These are phyloP conservation scores for Ambrosiella cleistominuta DNA, from an alignment of 2,329 filamentous ascomycete genomes.

Conservation along the genomic window DNA sequence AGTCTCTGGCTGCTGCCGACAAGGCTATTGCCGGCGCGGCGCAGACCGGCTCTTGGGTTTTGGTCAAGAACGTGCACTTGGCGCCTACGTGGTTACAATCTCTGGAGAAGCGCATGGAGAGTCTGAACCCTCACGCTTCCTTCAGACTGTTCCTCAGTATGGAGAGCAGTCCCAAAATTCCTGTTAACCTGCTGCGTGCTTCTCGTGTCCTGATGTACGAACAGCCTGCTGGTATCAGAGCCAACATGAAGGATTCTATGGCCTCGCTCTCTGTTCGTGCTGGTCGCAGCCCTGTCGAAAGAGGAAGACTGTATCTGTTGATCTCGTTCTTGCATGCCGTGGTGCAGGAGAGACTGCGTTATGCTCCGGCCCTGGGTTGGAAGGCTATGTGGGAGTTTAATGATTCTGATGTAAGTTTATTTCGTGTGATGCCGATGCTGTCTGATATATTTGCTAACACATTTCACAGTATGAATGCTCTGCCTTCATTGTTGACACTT, in stretches of 20 bases:
- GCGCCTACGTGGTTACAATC: constrained; percentile 93
- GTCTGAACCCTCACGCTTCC: constrained; percentile 79
- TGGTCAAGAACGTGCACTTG: constrained; percentile 97
- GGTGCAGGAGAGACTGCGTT: constrained; percentile 82
- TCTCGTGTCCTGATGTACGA: constrained; percentile 95
- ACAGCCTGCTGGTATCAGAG: constrained; percentile 86
- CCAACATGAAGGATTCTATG: constrained; percentile 97
- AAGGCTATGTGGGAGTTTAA: constrained; percentile 99
- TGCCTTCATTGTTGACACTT: constrained; percentile 85
- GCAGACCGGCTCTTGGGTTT: constrained; percentile 82
- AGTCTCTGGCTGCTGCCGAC: constrained; percentile 80
- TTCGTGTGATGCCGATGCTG: constrained; percentile 5
- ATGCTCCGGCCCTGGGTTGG: constrained; percentile 88
- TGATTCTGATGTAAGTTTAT: constrained; percentile 75
- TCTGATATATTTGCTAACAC: constrained; percentile 21
- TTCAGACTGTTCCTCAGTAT: constrained; percentile 96
- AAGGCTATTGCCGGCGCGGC: constrained; percentile 89
- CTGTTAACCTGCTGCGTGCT: constrained; percentile 83
- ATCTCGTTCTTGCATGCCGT: constrained; percentile 92
- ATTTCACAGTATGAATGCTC: constrained; percentile 71
- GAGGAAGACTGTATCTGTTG: constrained; percentile 73
- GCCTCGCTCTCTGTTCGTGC: constrained; percentile 62
- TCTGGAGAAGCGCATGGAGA: constrained; percentile 89
- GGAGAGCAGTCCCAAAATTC: constrained; percentile 93
- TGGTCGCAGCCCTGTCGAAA: constrained; percentile 72